phyloP scores from a whole-genome alignment of 2,329 filamentous ascomycete genomes.

The Thermomyces lanuginosus region DNA sequence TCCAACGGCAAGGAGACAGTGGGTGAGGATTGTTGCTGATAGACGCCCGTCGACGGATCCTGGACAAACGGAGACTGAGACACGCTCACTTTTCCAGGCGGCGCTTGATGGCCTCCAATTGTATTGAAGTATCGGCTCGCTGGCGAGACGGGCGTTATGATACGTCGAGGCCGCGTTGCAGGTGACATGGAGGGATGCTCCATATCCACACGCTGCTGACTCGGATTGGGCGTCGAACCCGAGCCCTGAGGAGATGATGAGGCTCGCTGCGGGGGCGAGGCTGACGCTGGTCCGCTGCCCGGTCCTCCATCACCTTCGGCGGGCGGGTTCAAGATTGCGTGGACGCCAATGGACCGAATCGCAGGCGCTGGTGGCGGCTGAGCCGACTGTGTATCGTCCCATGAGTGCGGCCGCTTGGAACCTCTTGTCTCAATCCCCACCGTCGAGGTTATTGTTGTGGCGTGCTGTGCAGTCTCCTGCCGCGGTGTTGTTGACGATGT shows the following conservation, averaged over 20 bases:
- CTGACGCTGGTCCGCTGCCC: slow-evolving; percentile 6
- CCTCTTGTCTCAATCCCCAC: slow-evolving; percentile 12
- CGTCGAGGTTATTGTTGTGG: slow-evolving; percentile 5
- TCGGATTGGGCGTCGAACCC: slow-evolving; percentile 6
- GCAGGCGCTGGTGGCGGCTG: slow-evolving; percentile 19
- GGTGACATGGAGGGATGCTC: slow-evolving; percentile 20
- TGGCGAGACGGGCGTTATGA: slow-evolving; percentile 22
- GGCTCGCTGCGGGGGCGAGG: slow-evolving; percentile 13
- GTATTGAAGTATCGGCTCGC: slow-evolving; percentile 18
- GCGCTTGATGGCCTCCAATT: slow-evolving; percentile 10
- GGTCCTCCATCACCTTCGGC: slow-evolving; percentile 9
- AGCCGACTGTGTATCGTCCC: slow-evolving; percentile 21
- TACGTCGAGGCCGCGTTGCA: slow-evolving; percentile 13
- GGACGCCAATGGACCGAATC: slow-evolving; percentile 24
- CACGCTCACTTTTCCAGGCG: slow-evolving; percentile 17
- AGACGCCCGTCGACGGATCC: slow-evolving; percentile 15
- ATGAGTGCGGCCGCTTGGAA: slow-evolving; percentile 18
- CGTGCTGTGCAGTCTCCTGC: slow-evolving; percentile 1
- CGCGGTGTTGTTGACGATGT: slow-evolving; percentile 2
- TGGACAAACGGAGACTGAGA: slow-evolving; percentile 22
- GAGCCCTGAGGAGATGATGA: slow-evolving; percentile 14
- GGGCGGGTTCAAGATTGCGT: slow-evolving; percentile 25
- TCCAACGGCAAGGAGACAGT: slow-evolving; percentile 15
- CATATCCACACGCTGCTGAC: slow-evolving; percentile 7
- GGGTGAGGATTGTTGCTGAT: slow-evolving; percentile 12